These are phyloP conservation scores for Oryza punctata DNA, from an alignment of 176 grass and related monocot genomes.

Conservation along the genomic window DNA sequence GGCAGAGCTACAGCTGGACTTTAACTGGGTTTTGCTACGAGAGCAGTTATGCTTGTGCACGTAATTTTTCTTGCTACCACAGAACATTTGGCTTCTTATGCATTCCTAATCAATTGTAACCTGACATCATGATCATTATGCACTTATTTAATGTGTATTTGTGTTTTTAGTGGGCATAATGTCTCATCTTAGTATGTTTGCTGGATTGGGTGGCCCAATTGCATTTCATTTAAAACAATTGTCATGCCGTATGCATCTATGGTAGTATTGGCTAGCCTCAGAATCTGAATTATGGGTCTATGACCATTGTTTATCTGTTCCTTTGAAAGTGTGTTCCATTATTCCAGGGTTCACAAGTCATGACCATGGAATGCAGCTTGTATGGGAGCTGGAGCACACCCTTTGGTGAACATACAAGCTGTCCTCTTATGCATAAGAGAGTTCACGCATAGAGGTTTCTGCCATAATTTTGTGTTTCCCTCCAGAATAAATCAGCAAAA, in stretches of 20 bases:
- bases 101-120: background rate
- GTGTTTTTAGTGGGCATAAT: background rate
- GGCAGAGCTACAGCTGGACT: background rate
- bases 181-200: background rate
- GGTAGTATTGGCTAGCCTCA: background rate
- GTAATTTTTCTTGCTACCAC: background rate
- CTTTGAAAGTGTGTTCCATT: background rate
- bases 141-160: conserved; percentile 2
- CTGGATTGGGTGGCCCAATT: background rate
- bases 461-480: background rate
- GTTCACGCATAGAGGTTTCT: background rate
- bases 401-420: background rate
- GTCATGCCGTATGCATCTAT: background rate
- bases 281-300: background rate
- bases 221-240: conserved; percentile 1
- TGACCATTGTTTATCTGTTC: background rate
- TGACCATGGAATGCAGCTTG: background rate
- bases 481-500: background rate
- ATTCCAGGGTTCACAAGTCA: background rate
- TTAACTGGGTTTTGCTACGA: background rate
- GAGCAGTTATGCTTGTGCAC: background rate
- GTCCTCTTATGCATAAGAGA: background rate
- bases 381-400: background rate
- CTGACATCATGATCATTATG: background rate
- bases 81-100: background rate